Conservation (phyloP, 805 yeast genomes). For the Starmerella davenportii region DNA sequence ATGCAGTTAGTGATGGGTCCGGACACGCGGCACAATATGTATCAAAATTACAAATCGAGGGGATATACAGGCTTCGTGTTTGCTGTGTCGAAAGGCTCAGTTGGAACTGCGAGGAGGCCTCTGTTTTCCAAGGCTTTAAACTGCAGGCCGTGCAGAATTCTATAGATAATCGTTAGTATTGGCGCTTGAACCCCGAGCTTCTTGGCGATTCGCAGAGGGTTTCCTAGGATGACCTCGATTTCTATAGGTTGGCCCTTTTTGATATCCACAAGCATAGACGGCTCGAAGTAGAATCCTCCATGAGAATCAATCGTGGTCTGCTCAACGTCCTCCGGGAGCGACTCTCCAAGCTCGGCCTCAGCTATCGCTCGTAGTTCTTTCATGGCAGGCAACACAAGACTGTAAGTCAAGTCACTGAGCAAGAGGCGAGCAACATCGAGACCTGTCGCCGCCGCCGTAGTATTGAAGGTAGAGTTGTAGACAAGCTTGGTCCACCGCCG, state of each 20-base stretch:
- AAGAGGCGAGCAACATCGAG: constrained; percentile 41
- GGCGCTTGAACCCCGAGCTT: constrained; percentile 39
- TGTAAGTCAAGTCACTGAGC: constrained; percentile 28
- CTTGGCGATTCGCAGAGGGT: constrained; percentile 35
- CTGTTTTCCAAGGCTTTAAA: constrained; percentile 38
- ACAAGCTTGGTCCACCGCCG: constrained; percentile 51
- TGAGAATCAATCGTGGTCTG: constrained; percentile 38
- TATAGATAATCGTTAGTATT: constrained; percentile 37
- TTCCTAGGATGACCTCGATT: constrained; percentile 54
- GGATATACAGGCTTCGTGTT: neutral
- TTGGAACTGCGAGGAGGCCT: constrained; percentile 32
- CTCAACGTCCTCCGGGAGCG: constrained; percentile 33
- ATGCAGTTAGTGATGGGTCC: neutral
- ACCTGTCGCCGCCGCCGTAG: constrained; percentile 40
- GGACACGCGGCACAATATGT: neutral
- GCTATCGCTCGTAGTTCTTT: constrained; percentile 48
- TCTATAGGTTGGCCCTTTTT: constrained; percentile 52
- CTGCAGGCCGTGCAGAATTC: constrained; percentile 43
- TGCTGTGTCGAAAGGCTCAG: constrained; percentile 7
- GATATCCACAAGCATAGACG: constrained; percentile 58
- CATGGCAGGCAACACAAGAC: constrained; percentile 42
- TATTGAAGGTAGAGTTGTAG: constrained; percentile 51
- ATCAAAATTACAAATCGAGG: neutral
- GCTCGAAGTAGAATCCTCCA: constrained; percentile 41
- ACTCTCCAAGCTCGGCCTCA: constrained; percentile 41